Percentiles rank a stretch among this genome's conserved stretches.
Evolutionary conservation across 2,329 filamentous ascomycete species (phyloP).

Genomic region (Hypomyces perniciosus): DNA sequence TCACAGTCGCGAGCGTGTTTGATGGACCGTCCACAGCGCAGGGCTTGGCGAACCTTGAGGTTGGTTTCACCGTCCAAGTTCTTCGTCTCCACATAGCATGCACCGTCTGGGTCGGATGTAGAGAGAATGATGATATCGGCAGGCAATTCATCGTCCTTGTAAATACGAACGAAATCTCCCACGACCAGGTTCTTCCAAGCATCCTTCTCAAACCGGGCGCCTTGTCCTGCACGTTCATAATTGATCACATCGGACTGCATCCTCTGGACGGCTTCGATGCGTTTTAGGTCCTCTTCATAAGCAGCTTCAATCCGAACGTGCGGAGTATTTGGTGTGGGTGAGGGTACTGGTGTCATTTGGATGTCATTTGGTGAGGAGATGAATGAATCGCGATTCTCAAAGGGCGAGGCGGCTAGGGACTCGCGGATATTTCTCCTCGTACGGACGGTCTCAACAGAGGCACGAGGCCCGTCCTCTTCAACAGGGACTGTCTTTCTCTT

Average conservation of each 20-base stretch:
- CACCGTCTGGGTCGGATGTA: slow-evolving; percentile 88
- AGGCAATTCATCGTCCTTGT: slow-evolving; percentile 92
- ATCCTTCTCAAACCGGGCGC: slow-evolving; percentile 84
- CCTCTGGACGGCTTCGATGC: slow-evolving; percentile 34
- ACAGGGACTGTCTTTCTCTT: slow-evolving; percentile 36
- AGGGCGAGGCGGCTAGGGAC: slow-evolving; percentile 38
- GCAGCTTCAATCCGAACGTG: slow-evolving; percentile 35
- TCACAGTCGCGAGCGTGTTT: slow-evolving; percentile 92
- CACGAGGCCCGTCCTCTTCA: slow-evolving; percentile 48
- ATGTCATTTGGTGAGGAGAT: slow-evolving; percentile 63
- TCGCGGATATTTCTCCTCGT: slow-evolving; percentile 30
- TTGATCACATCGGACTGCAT: slow-evolving; percentile 64
- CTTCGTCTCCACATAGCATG: slow-evolving; percentile 97
- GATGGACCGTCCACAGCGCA: slow-evolving; percentile 76
- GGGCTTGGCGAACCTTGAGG: slow-evolving; percentile 84
- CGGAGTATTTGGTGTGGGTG: slow-evolving; percentile 53
- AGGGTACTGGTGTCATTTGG: slow-evolving; percentile 92
- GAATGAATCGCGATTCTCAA: slow-evolving; percentile 50
- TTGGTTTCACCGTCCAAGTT: slow-evolving; percentile 98
- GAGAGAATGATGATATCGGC: slow-evolving; percentile 89
- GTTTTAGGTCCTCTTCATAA: slow-evolving; percentile 28
- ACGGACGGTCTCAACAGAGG: slow-evolving; percentile 45
- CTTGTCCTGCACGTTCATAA: slow-evolving; percentile 55
- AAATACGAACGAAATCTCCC: slow-evolving; percentile 92
- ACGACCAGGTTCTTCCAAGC: slow-evolving; percentile 94